Percentiles rank a stretch among this genome's conserved stretches.
Evolutionary conservation across 2,329 filamentous ascomycete species (phyloP).

Genomic region (Arachnomyces sp.): DNA sequence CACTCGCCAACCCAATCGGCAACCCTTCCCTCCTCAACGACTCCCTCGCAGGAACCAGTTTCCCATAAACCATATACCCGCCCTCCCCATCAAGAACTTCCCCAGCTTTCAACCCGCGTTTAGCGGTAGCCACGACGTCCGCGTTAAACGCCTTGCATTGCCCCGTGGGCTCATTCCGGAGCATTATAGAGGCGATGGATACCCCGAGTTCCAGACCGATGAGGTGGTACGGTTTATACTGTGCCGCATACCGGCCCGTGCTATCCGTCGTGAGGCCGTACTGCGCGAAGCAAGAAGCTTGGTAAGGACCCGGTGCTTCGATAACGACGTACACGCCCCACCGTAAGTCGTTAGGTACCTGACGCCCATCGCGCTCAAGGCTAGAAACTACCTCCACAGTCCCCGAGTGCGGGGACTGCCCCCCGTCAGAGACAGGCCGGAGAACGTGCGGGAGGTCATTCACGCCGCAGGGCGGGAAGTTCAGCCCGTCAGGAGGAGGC

Average conservation of each 20-base stretch:
- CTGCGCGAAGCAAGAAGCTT: conserved; percentile 37
- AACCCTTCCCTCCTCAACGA: conserved; percentile 36
- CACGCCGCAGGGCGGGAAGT: conserved; percentile 38
- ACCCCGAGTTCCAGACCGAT: conserved; percentile 41
- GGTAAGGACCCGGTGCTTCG: conserved; percentile 34
- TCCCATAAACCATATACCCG: conserved; percentile 40
- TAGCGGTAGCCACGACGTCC: conserved; percentile 41
- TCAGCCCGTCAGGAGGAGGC: conserved; percentile 33
- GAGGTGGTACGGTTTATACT: conserved; percentile 42
- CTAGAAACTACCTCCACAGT: conserved; percentile 41
- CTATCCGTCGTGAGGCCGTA: conserved; percentile 39
- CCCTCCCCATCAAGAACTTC: conserved; percentile 41
- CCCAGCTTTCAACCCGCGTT: conserved; percentile 36
- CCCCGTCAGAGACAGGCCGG: conserved; percentile 35
- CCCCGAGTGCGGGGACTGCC: conserved; percentile 33
- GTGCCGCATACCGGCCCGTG: conserved; percentile 34
- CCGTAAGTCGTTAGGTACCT: conserved; percentile 33
- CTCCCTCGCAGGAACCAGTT: conserved; percentile 33
- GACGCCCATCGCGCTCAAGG: conserved; percentile 36
- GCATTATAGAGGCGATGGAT: conserved; percentile 38
- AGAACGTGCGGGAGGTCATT: conserved; percentile 36
- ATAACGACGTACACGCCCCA: conserved; percentile 42
- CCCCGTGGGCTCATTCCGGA: conserved; percentile 38
- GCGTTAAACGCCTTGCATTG: conserved; percentile 37
- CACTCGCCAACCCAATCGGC: conserved; percentile 38